Conservation (phyloP, 2,329 filamentous ascomycete species). For the Alternaria rosae region DNA sequence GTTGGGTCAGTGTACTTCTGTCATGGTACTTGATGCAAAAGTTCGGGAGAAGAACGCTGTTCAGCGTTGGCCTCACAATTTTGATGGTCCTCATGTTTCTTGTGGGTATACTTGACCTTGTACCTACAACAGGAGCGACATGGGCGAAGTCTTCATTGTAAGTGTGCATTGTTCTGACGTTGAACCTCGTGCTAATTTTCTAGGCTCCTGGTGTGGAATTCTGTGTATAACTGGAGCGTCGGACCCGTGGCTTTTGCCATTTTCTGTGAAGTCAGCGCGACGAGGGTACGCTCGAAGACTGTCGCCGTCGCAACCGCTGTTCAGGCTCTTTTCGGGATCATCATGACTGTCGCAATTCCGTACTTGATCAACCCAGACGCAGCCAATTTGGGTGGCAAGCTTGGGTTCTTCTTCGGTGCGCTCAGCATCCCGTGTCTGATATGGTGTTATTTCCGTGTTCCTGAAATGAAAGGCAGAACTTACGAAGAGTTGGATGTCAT, state of each 20-base stretch:
- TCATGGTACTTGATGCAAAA: neutral
- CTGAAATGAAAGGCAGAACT: constrained; percentile 52
- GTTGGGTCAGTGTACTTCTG: neutral
- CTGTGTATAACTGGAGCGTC: neutral
- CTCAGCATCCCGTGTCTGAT: constrained; percentile 42
- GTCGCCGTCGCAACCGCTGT: neutral
- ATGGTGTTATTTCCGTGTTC: constrained; percentile 50
- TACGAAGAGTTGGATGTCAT: constrained; percentile 52
- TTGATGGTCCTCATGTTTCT: neutral
- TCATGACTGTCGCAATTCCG: constrained; percentile 44
- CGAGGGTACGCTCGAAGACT: neutral
- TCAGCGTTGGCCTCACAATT: neutral
- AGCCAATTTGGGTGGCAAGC: constrained; percentile 50
- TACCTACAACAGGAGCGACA: neutral
- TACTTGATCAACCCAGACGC: constrained; percentile 54
- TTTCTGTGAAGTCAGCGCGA: neutral
- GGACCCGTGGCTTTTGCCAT: neutral
- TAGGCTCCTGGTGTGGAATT: neutral
- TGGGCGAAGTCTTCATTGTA: neutral
- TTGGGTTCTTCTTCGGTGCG: constrained; percentile 54
- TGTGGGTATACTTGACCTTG: neutral
- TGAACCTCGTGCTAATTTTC: neutral
- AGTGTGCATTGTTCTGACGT: neutral
- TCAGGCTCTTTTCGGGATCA: neutral
- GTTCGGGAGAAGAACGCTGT: neutral